Conservation (phyloP, 257 asterid species). For the Striga asiatica region DNA sequence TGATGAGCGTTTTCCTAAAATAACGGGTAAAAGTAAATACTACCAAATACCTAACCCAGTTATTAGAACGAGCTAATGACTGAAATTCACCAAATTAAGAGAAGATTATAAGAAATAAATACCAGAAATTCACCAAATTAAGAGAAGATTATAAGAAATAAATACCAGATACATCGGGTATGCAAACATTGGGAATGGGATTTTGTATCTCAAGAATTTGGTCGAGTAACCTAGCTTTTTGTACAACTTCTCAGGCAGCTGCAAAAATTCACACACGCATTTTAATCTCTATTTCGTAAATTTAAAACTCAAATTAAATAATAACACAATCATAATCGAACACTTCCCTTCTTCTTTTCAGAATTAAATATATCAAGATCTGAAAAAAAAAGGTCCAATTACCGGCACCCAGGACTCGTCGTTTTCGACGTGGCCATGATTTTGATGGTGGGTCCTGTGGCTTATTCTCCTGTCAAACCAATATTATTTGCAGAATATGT, state of each 20-base stretch:
- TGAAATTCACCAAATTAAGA: background rate
- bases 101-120: background rate
- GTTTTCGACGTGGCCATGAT: slow-evolving; percentile 59
- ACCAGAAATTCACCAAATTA: background rate
- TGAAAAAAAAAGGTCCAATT: background rate
- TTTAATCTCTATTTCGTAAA: no score
- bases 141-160: background rate
- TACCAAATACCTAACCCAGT: no score
- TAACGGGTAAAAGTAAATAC: background rate
- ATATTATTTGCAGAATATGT: no score
- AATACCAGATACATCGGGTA: slow-evolving; percentile 55
- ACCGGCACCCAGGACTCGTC: slow-evolving; percentile 82
- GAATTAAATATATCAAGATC: background rate
- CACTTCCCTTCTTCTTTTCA: background rate
- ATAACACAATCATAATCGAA: background rate
- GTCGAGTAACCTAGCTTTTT: slow-evolving; percentile 35
- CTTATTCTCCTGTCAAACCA: slow-evolving; percentile 44
- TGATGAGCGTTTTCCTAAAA: background rate
- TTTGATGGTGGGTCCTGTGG: slow-evolving; percentile 68
- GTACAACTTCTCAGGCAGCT: slow-evolving; percentile 42
- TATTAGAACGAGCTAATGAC: background rate
- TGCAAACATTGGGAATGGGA: slow-evolving; percentile 63
- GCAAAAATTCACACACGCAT: background rate
- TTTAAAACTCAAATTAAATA: background rate
- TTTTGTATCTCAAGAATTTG: slow-evolving; percentile 38